Base-by-base conservation (phyloP, 257 asterid species). In the Eustoma russellianum region DNA sequence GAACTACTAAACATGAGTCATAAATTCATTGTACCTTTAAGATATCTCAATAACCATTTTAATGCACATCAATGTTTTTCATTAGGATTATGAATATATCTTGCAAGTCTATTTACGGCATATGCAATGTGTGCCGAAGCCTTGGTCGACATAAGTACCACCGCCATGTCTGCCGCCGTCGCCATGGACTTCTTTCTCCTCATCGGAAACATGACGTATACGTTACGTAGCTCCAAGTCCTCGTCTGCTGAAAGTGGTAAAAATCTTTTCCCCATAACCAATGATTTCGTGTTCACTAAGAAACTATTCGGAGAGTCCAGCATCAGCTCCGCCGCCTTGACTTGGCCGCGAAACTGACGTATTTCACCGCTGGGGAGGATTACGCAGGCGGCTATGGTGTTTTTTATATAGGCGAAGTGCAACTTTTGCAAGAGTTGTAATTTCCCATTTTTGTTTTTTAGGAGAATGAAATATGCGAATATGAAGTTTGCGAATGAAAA, bases 181-280 rank as follows among this genome's bases (percentile, higher is more conserved):
- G 67, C 91, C 7, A 66, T 11, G 7, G 84, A 62, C 54, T 68
- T 82, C 53, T 69, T 57, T 57, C 84, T 67, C 46, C 68, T 69
- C 91, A 82, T 79, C 5, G 82, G 83, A 13, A 82, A 76, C 65
- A 79, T 53, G 18, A 70, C 62, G 57, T 82, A 82, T 33, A 69
- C 72, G 33, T 63, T 59, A 1, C 83, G 82, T 9, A 65, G 56
- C 48, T 79, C 74, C 63, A 81, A 70, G 3, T 81, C 89, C 5
- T 75, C 85, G 9, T 78, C 85, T 0, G 85, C 89, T 2, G 57
- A 58, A 7, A 81, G 65, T 0, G 85, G 70, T 0, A 66, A 48
- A 50, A 81, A 73, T 45, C 86, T 60, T 6, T 41, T 45, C 4
- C 91, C 91, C 4, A 67, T 56, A 5, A 52, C 63, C 28, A 82